Percentiles rank a stretch among this genome's conserved stretches.
These are phyloP conservation scores for Backusella australiensis DNA, from an alignment of 192 early-diverging fungal genomes.

Conservation along the genomic window DNA sequence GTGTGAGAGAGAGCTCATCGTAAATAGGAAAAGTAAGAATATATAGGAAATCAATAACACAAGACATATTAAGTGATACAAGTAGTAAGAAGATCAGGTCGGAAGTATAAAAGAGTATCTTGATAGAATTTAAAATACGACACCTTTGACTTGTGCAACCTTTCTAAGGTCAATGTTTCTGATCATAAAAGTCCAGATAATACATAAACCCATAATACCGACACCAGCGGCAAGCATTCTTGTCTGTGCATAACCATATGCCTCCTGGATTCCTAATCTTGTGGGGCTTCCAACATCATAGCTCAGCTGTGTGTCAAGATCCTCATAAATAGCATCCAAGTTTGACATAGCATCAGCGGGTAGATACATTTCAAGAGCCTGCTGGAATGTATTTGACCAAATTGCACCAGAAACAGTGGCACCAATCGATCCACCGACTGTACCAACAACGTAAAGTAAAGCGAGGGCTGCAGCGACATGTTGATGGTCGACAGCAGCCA, in stretches of 20 bases:
- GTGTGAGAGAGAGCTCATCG: too few relatives aligned
- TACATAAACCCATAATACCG: not conserved
- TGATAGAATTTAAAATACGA: too few relatives aligned
- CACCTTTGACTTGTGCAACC: not conserved
- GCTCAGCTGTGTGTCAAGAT: slow-evolving; percentile 9
- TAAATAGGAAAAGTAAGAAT: too few relatives aligned
- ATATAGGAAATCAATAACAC: too few relatives aligned
- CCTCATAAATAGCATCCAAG: slow-evolving; percentile 1
- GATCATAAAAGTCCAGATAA: not conserved
- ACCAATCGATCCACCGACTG: not conserved
- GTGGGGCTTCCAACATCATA: not conserved
- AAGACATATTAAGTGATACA: too few relatives aligned
- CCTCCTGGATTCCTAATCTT: slow-evolving; percentile 1
- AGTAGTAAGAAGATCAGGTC: too few relatives aligned
- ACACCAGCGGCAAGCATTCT: not conserved
- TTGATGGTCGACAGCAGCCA: slow-evolving; percentile 10
- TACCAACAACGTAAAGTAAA: not conserved
- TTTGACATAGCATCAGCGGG: not conserved
- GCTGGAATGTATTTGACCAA: slow-evolving; percentile 10
- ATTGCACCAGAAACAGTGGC: slow-evolving; percentile 4
- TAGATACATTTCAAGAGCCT: not conserved
- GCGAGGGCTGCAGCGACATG: slow-evolving; percentile 2
- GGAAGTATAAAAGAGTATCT: too few relatives aligned
- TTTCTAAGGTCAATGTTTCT: not conserved
- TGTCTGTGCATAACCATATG: slow-evolving; percentile 10